Evolutionary conservation across 75 land plant genomes (phyloP).

Genomic region (Cunninghamia lanceolata): DNA sequence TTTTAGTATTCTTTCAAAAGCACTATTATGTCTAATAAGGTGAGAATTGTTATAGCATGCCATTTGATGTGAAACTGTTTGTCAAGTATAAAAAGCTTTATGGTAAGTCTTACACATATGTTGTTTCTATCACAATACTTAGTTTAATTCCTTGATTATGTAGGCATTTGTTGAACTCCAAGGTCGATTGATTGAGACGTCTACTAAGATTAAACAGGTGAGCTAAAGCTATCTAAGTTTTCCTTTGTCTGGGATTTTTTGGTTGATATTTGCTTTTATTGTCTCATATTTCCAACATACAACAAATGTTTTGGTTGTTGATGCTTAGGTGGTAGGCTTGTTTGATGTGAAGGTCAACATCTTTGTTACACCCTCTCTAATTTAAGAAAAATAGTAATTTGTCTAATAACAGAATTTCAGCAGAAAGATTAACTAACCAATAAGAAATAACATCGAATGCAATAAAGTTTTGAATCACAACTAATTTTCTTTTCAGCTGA

Average conservation of each 20-base stretch:
- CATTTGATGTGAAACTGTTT: neutral
- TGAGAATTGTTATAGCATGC: neutral
- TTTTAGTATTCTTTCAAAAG: neutral
- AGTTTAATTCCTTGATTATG: neutral
- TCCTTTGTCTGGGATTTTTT: neutral
- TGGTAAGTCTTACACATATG: neutral
- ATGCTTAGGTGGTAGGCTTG: neutral
- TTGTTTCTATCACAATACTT: neutral
- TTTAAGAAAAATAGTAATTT: too few species aligned
- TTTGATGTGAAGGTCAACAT: neutral
- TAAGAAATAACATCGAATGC: too few species aligned
- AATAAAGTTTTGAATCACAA: too few species aligned
- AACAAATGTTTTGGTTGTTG: neutral
- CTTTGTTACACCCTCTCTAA: too few species aligned
- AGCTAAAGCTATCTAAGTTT: neutral
- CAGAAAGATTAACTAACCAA: too few species aligned
- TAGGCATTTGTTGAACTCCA: constrained; percentile 71
- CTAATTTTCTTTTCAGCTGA: too few species aligned
- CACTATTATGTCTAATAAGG: neutral
- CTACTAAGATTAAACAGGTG: constrained; percentile 64
- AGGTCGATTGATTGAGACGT: constrained; percentile 53
- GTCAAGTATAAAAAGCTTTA: neutral
- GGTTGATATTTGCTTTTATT: neutral
- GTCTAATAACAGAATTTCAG: too few species aligned
- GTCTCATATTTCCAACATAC: neutral